Percentiles rank a stretch among this genome's conserved stretches.
Evolutionary conservation across 2,329 filamentous ascomycete species (phyloP).

Genomic region (Blastomyces gilchristii): DNA sequence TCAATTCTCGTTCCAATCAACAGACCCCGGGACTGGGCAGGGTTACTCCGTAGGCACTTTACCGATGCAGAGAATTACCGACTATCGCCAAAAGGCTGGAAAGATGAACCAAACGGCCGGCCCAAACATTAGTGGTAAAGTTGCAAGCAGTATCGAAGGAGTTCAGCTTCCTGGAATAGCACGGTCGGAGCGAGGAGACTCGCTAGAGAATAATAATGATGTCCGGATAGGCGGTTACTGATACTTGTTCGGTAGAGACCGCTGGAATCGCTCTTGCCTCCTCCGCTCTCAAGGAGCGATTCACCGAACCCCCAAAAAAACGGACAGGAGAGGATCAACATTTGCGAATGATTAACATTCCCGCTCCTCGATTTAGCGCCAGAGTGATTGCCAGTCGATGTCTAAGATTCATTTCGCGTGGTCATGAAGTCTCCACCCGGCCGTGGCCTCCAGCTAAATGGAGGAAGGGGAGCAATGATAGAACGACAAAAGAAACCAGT

Average conservation of each 20-base stretch:
- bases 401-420: background rate
- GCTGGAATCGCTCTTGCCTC: background rate
- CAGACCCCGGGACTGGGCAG: background rate
- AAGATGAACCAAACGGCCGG: background rate
- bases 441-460: too few species aligned
- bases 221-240: background rate
- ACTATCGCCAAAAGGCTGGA: background rate
- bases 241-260: background rate
- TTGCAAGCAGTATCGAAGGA: background rate
- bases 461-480: background rate
- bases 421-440: background rate
- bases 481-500: background rate
- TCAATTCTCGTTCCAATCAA: background rate
- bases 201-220: background rate
- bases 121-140: background rate
- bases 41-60: too few species aligned
- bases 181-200: background rate
- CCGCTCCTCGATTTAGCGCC: background rate
- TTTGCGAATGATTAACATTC: background rate
- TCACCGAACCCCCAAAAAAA: background rate
- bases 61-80: background rate
- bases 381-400: background rate
- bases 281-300: background rate
- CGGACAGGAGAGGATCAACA: background rate
- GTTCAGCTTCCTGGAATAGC: background rate